Base-by-base conservation (phyloP, 2,329 filamentous ascomycete species). In the Aspergillus sp. region DNA sequence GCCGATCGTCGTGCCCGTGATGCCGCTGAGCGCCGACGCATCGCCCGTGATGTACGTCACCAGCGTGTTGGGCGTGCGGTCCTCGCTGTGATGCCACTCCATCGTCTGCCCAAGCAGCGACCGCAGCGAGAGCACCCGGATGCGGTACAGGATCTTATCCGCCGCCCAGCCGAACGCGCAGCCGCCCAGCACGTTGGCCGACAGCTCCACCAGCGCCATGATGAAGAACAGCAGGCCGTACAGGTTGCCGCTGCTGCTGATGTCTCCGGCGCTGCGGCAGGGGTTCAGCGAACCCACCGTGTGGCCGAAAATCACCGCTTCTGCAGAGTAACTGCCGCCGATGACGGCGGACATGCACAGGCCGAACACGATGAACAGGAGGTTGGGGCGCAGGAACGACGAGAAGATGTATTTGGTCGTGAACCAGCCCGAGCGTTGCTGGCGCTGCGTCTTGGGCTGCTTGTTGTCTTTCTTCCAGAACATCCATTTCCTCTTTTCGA, bases 1-100 rank as follows among this genome's bases (percentile, higher is more conserved):
- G 1, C 84, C 83, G 45, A 88, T 73, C 28, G 85, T 83, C 1
- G 81, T 83, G 2, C 85, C 85, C 35, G 80, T 85, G 52, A 88
- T 76, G 1, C 80, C 82, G 29, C 80, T 79, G 5, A 89, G 67
- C 0, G 82, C 77, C 10, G 79, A 80, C 1, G 80, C 78, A 57
- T 89, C 85, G 40, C 77, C 80, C 2, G 82, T 87, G 52, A 89
- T 83, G 53, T 81, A 76, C 0, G 79, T 79, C 2, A 88, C 69
- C 3, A 89, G 69, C 4, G 72, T 69, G 0, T 78, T 74, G 0
- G 85, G 80, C 0, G 75, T 83, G 33, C 82, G 76, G 5, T 74
- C 76, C 29, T 78, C 73, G 1, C 79, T 79, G 55, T 85, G 77
- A 57, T 87, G 83, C 83, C 83, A 88, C 50, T 82, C 73, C 48